Conservation (phyloP, 257 asterid species). For the Handroanthus guayacan region DNA sequence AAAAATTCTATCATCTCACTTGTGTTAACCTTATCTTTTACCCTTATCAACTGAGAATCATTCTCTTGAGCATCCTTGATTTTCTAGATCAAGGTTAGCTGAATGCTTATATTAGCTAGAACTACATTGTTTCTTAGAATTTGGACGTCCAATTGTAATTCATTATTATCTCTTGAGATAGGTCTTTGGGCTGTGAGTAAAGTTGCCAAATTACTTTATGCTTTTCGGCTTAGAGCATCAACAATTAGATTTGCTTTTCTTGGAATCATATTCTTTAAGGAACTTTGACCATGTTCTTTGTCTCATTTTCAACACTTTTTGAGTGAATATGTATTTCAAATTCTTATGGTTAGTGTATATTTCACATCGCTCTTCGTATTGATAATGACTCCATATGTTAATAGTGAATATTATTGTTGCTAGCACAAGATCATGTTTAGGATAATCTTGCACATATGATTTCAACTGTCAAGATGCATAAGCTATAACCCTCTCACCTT, state of each 20-base stretch:
- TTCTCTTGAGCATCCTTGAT: not conserved
- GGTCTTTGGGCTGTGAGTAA: not conserved
- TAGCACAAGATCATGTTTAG: not conserved
- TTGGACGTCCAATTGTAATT: not conserved
- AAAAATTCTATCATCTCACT: not conserved
- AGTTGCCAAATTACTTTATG: not conserved
- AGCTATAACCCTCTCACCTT: not conserved
- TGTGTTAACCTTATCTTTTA: not conserved
- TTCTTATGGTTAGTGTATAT: not conserved
- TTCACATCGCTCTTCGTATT: not conserved
- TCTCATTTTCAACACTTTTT: not conserved
- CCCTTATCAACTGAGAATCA: not conserved
- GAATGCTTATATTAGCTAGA: not conserved
- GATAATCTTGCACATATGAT: not conserved
- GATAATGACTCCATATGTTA: not conserved
- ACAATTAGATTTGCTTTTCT: not conserved
- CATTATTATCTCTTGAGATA: not conserved
- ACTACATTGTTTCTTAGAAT: not conserved
- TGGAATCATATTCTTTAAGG: not conserved
- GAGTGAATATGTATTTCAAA: not conserved
- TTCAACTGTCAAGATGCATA: not conserved
- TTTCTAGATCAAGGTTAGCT: not conserved
- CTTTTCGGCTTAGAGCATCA: not conserved
- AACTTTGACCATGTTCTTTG: not conserved
- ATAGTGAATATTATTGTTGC: not conserved